Evolutionary conservation across 208 protist genomes (phyloP).

Genomic region (Novymonas esmeraldas): DNA sequence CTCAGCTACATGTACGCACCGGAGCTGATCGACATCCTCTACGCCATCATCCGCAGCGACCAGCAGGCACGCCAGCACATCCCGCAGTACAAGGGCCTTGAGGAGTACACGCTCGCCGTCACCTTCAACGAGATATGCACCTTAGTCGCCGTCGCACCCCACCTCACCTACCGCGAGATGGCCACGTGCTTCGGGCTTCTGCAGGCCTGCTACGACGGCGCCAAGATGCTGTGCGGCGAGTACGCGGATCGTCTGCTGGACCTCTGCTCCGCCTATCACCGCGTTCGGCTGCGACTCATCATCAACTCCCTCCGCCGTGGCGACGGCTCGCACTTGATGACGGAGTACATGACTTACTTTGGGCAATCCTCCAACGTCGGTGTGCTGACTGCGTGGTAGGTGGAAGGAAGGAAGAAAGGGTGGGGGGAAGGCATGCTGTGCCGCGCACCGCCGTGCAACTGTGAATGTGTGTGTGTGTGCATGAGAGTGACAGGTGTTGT

Average conservation of each 20-base stretch:
- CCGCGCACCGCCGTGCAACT: not conserved
- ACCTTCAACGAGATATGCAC: constrained; percentile 73
- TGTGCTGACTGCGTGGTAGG: constrained; percentile 28
- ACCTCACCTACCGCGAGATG: constrained; percentile 50
- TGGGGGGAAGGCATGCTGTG: not conserved
- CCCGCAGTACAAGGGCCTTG: constrained; percentile 37
- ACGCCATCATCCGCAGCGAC: constrained; percentile 47
- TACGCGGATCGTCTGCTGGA: constrained; percentile 59
- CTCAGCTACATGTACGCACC: constrained; percentile 57
- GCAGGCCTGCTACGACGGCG: constrained; percentile 47
- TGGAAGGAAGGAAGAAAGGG: not conserved
- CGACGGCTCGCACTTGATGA: constrained; percentile 41
- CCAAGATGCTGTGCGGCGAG: constrained; percentile 41
- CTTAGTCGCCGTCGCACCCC: constrained; percentile 50
- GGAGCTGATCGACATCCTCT: constrained; percentile 59
- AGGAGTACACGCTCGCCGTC: constrained; percentile 30
- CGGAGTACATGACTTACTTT: constrained; percentile 72
- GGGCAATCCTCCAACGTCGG: constrained; percentile 43
- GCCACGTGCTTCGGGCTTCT: constrained; percentile 61
- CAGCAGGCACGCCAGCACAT: constrained; percentile 20
- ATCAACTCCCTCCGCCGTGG: constrained; percentile 44
- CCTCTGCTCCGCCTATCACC: constrained; percentile 86
- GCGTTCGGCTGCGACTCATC: constrained; percentile 84
- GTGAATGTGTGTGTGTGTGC: not conserved
- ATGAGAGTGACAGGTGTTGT: not conserved